Percentiles rank a stretch among this genome's conserved stretches.
phyloP scores from a whole-genome alignment of 306 rosid genomes.

The Lotus japonicus region DNA sequence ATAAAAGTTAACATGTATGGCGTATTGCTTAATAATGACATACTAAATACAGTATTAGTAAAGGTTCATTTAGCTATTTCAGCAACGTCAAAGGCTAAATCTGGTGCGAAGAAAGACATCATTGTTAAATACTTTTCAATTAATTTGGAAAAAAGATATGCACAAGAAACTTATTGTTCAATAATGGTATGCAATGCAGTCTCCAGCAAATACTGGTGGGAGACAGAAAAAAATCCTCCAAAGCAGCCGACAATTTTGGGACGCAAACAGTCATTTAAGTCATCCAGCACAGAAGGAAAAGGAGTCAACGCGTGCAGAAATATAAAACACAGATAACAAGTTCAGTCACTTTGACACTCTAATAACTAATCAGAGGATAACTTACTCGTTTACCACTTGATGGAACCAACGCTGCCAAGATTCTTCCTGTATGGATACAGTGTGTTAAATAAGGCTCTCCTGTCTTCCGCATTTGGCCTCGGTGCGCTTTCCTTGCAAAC shows the following conservation, averaged over 20 bases:
- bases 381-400: constrained; percentile 79
- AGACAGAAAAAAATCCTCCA: background rate
- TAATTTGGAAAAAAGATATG: background rate
- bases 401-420: constrained; percentile 89
- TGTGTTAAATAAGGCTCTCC: constrained; percentile 95
- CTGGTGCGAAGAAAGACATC: background rate
- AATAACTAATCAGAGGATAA: constrained; percentile 14
- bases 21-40: background rate
- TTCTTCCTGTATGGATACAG: constrained; percentile 86
- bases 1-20: background rate
- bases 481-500: constrained; percentile 88
- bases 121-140: background rate
- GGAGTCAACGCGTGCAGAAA: background rate
- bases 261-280: no score
- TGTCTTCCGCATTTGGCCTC: constrained; percentile 76
- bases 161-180: background rate
- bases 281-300: background rate
- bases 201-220: background rate
- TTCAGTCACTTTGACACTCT: background rate
- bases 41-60: background rate
- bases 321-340: background rate
- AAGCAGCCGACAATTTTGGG: no score
- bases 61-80: background rate
- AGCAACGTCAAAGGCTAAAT: background rate
- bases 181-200: background rate